A percentile compares a stretch with the other conserved stretches of the same genome.
Evolutionary conservation across 2,329 filamentous ascomycete species (phyloP).

Genomic region (Boeremia exigua): DNA sequence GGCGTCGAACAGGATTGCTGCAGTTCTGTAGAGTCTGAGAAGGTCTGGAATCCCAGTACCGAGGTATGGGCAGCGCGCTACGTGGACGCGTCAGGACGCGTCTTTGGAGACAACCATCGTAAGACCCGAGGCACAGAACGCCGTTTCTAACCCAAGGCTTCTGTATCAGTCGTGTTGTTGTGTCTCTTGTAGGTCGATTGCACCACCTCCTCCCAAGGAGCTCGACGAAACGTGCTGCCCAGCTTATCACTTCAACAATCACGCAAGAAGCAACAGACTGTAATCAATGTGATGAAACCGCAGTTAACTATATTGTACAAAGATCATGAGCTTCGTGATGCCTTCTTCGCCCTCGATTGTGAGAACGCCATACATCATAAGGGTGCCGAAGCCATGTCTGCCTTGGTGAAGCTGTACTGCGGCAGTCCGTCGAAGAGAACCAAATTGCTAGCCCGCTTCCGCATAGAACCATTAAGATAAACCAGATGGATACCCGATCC

Average conservation of each 20-base stretch:
- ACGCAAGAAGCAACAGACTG: background rate
- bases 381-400: slow-evolving; percentile 25
- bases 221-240: no score
- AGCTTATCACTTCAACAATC: background rate
- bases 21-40: no score
- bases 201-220: no score
- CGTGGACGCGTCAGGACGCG: slow-evolving; percentile 13
- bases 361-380: slow-evolving; percentile 44
- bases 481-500: slow-evolving; percentile 34
- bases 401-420: slow-evolving; percentile 35
- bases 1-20: no score
- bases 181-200: background rate
- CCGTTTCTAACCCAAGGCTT: background rate
- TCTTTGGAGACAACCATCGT: background rate
- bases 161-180: background rate
- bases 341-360: slow-evolving; percentile 31
- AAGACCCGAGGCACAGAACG: background rate
- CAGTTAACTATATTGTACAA: slow-evolving; percentile 49
- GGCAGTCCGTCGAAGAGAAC: slow-evolving; percentile 31
- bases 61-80: slow-evolving; percentile 14
- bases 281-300: slow-evolving; percentile 42
- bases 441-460: slow-evolving; percentile 35
- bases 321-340: slow-evolving; percentile 47
- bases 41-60: no score
- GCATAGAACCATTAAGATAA: slow-evolving; percentile 34